Evolutionary conservation across 2,329 filamentous ascomycete species (phyloP).

Genomic region (Exophiala lecanii-corni): DNA sequence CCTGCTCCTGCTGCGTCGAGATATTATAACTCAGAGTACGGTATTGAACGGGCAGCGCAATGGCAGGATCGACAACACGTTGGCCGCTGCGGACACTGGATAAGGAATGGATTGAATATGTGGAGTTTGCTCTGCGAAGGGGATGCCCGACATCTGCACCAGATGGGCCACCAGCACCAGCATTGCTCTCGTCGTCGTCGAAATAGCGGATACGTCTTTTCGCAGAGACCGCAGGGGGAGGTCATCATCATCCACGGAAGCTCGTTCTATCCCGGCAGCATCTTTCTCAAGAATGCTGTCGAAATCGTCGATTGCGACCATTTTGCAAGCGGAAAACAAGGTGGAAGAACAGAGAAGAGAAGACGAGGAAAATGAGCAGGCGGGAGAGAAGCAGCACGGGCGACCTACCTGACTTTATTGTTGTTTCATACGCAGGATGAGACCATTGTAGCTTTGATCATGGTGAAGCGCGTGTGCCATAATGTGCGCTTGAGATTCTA

Average conservation of each 20-base stretch:
- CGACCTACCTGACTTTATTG: constrained; percentile 2
- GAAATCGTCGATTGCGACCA: constrained; percentile 1
- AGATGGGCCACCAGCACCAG: constrained; percentile 7
- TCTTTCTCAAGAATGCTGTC: constrained; percentile 4
- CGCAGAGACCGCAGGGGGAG: constrained; percentile 16
- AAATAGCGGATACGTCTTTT: constrained; percentile 23
- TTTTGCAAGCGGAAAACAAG: background rate
- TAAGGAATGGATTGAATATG: constrained; percentile 19
- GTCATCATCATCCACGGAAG: constrained; percentile 11
- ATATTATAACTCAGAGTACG: constrained; percentile 46
- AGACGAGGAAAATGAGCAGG: background rate
- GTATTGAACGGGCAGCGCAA: constrained; percentile 31
- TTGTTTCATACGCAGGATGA: too few relatives aligned
- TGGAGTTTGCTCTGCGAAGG: constrained; percentile 13
- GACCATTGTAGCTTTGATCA: background rate
- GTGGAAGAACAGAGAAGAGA: background rate
- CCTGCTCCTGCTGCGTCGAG: constrained; percentile 49
- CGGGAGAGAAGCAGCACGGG: background rate
- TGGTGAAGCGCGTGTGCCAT: background rate
- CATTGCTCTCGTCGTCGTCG: constrained; percentile 21
- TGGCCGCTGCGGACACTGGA: constrained; percentile 20
- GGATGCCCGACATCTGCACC: constrained; percentile 7
- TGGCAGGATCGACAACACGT: constrained; percentile 25
- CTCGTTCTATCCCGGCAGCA: background rate
- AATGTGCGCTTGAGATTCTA: constrained; percentile 1